A percentile compares a stretch with the other conserved stretches of the same genome.
These are phyloP conservation scores for Tetrapisispora pingtungensis DNA, from an alignment of 805 yeast genomes.

Conservation along the genomic window DNA sequence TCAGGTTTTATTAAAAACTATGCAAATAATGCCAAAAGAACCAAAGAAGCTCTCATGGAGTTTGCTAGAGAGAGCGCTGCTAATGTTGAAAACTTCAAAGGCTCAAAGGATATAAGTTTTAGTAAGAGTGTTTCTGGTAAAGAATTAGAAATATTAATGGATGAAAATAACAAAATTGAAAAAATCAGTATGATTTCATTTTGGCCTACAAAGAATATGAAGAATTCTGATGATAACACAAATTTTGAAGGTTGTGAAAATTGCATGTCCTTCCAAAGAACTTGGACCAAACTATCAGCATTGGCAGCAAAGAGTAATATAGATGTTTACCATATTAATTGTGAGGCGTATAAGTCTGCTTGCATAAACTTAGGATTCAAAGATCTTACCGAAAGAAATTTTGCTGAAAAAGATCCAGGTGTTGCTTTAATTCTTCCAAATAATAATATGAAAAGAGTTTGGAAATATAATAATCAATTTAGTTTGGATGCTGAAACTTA, in stretches of 20 bases:
- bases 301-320: constrained; percentile 14
- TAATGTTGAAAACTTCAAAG: constrained; percentile 10
- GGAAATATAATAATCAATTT: constrained; percentile 13
- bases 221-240: constrained; percentile 26
- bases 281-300: constrained; percentile 47
- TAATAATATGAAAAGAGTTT: constrained; percentile 12
- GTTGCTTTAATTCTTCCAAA: constrained; percentile 47
- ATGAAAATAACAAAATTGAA: constrained; percentile 33
- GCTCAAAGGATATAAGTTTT: constrained; percentile 30
- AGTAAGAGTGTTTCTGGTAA: constrained; percentile 34
- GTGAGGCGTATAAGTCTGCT: constrained; percentile 39
- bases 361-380: constrained; percentile 44
- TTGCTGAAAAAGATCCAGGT: constrained; percentile 30
- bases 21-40: constrained; percentile 36
- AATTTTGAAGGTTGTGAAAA: constrained; percentile 39
- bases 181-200: constrained; percentile 53
- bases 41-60: constrained; percentile 37
- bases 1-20: constrained; percentile 37
- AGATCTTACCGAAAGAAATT: constrained; percentile 21
- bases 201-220: constrained; percentile 47
- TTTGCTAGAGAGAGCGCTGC: constrained; percentile 47
- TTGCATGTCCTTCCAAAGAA: constrained; percentile 41
- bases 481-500: constrained; percentile 24
- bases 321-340: constrained; percentile 49
- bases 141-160: constrained; percentile 38